phyloP scores from a whole-genome alignment of 345 rosid genomes.

The Populus nigra region DNA sequence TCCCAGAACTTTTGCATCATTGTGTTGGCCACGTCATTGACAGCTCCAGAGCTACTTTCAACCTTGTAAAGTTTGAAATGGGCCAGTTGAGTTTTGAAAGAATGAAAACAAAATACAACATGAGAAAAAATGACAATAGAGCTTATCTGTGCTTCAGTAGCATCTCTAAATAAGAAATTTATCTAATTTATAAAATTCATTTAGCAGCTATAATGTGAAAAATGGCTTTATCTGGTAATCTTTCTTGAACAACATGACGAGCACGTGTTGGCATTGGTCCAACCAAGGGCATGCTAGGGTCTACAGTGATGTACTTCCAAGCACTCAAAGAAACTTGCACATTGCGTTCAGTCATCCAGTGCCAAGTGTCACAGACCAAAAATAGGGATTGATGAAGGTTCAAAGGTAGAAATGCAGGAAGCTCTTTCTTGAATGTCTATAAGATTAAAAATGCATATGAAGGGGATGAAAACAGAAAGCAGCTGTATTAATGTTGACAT shows the following conservation, averaged over 20 bases:
- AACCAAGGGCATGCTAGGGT: background rate
- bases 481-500: background rate
- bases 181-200: background rate
- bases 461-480: background rate
- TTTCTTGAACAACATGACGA: background rate
- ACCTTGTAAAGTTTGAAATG: conserved; percentile 43
- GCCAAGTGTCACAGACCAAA: background rate
- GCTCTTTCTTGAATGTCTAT: background rate
- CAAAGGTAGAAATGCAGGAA: background rate
- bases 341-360: background rate
- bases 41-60: conserved; percentile 83
- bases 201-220: background rate
- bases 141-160: background rate
- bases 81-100: background rate
- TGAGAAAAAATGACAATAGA: background rate
- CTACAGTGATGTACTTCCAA: background rate
- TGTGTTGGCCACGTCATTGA: conserved; percentile 81
- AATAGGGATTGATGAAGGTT: background rate
- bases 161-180: background rate
- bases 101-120: background rate
- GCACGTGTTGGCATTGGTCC: background rate
- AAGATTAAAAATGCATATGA: background rate
- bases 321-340: background rate
- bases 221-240: background rate
- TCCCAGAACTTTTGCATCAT: conserved; percentile 99